Percentiles rank a stretch among this genome's conserved stretches.
phyloP scores from a whole-genome alignment of 208 protist genomes.

The Angomonas ambiguus region DNA sequence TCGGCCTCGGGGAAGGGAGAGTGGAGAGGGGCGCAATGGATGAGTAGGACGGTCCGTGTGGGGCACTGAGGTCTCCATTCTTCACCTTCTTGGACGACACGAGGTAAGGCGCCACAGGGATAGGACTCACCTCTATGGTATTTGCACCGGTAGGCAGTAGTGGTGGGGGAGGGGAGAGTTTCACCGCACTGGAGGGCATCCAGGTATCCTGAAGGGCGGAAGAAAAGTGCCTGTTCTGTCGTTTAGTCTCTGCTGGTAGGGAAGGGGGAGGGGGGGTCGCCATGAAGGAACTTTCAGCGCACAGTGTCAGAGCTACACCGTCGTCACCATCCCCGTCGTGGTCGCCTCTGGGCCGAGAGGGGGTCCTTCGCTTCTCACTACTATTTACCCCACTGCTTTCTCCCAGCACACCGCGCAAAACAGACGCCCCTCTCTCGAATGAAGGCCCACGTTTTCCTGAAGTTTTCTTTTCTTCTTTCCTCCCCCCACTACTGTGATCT shows the following conservation, averaged over 20 bases:
- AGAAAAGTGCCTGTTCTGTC: neutral
- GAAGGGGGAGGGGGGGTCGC: neutral
- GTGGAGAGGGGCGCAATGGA: neutral
- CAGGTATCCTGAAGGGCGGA: neutral
- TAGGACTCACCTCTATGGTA: neutral
- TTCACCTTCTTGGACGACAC: neutral
- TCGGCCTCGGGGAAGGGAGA: neutral
- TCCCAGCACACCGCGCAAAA: too few species aligned
- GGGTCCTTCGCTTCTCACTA: neutral
- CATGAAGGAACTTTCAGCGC: slow-evolving; percentile 1
- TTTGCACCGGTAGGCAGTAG: neutral
- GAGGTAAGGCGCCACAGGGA: neutral
- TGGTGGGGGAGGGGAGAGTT: neutral
- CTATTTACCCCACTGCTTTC: neutral
- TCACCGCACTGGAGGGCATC: neutral
- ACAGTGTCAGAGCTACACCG: neutral
- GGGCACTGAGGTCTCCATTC: neutral
- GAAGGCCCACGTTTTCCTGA: too few species aligned
- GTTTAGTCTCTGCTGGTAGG: neutral
- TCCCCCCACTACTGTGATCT: neutral
- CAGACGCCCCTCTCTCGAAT: too few species aligned
- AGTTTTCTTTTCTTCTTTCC: neutral
- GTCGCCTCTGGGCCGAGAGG: too few species aligned
- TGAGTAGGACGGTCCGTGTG: neutral
- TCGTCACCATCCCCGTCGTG: neutral